phyloP scores from a whole-genome alignment of 2,329 filamentous ascomycete species.

The Chaetomium strumarium region DNA sequence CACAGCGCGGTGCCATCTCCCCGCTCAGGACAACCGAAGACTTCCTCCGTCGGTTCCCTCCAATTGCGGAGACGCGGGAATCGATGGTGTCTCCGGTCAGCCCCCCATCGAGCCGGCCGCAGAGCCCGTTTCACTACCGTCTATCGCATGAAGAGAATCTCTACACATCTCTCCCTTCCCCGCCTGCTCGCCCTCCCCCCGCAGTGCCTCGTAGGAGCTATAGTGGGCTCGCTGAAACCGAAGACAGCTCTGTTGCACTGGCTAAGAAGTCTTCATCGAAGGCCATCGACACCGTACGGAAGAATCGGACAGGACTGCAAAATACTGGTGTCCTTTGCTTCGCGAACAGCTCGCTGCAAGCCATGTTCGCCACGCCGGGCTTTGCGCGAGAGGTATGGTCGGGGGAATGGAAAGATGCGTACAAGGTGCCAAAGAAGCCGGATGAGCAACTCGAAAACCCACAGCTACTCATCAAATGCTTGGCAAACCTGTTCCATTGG shows the following conservation, averaged over 20 bases:
- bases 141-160: conserved; percentile 29
- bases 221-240: conserved; percentile 57
- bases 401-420: conserved; percentile 52
- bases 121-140: conserved; percentile 14
- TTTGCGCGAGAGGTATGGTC: conserved; percentile 61
- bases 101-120: conserved; percentile 10
- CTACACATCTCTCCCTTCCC: conserved; percentile 44
- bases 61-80: conserved; percentile 56
- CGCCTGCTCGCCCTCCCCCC: conserved; percentile 62
- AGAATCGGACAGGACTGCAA: conserved; percentile 62
- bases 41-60: conserved; percentile 75
- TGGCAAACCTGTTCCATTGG: conserved; percentile 55
- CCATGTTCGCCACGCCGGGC: conserved; percentile 65
- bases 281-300: conserved; percentile 32
- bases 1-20: conserved; percentile 43
- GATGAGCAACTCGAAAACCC: conserved; percentile 48
- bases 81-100: conserved; percentile 48
- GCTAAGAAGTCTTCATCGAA: conserved; percentile 29
- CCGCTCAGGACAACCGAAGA: conserved; percentile 73
- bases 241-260: conserved; percentile 36
- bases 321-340: conserved; percentile 86
- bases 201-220: conserved; percentile 68
- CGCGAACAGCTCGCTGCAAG: conserved; percentile 86
- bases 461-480: conserved; percentile 54
- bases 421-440: conserved; percentile 62